Evolutionary conservation across 305 asterid species (phyloP), one percentile per base, ranked within the genome.

Genomic region (Plantago lanceolata): DNA sequence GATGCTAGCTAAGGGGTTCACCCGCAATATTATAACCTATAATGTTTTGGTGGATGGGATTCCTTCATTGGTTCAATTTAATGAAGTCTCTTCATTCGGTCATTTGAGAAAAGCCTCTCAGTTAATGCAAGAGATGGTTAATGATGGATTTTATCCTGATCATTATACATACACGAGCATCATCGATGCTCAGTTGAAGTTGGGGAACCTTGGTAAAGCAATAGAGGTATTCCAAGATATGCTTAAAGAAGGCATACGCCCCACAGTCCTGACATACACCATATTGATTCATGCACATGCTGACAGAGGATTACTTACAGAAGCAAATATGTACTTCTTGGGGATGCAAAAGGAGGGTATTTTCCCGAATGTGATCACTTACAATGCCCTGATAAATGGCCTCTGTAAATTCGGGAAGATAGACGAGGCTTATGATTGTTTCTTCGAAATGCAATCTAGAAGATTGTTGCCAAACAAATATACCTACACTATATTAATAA

Each of bases 201-300:
- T 44, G 17, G 88, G 87, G 60, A 29, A 81, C 75, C 81, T 79
- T 62, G 65, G 51, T 63, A 78, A 68, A 75, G 88, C 81, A 51
- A 48, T 76, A 44, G 83, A 82, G 61, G 74, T 81, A 63, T 78
- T 81, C 51, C 33, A 67, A n/a, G 81, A 77, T 73, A 86, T 84
- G 95, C 65, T 70, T 55, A 47, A 61, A 66, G 71, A 70, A 52
- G 85, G 83, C 47, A 63, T 85, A 52, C 56, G 55, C 51, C 90
- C 89, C 15, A 76, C 88, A 13, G 88, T 80, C 64, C 88, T 87
- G 65, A 82, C 93, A 12, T 85, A 87, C 68, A 85, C 90, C 1
- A 69, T 84, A 50, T 63, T 87, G 75, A 83, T 87, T 63, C 90
- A 87, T 63, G 86, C 83, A 5, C 80, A 76, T 72, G 92, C 87